Evolutionary conservation across 2,329 filamentous ascomycete genomes (phyloP).

Genomic region (Davidsoniella virescens): DNA sequence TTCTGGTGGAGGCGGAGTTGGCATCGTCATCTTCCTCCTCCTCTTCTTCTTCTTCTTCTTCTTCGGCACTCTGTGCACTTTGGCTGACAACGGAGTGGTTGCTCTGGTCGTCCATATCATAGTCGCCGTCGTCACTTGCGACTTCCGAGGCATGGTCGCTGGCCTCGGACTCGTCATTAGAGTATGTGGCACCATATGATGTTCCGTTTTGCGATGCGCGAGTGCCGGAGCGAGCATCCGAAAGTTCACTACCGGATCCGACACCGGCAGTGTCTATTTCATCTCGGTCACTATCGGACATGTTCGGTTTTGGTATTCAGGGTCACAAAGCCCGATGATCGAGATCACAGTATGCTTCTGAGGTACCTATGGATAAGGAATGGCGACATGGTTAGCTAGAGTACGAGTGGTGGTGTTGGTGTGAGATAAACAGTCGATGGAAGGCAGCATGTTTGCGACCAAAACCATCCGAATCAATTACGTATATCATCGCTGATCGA

Average conservation of each 20-base stretch:
- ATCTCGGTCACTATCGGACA: constrained; percentile 13
- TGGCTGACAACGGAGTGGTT: constrained; percentile 20
- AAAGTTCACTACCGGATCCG: constrained; percentile 59
- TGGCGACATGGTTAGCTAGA: constrained; percentile 5
- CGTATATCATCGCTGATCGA: not conserved
- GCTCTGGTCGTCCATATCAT: constrained; percentile 49
- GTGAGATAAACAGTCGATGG: not conserved
- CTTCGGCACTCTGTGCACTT: constrained; percentile 10
- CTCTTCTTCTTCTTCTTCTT: constrained; percentile 6
- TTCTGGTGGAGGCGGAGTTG: constrained; percentile 50
- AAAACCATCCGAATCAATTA: not conserved
- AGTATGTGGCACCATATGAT: constrained; percentile 23
- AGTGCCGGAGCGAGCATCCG: constrained; percentile 48
- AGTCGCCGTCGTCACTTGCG: constrained; percentile 55
- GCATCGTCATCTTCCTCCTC: constrained; percentile 21
- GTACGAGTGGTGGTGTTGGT: not conserved
- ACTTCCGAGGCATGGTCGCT: constrained; percentile 33
- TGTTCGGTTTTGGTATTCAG: not conserved
- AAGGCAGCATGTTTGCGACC: constrained; percentile 7
- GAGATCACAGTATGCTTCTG: constrained; percentile 2
- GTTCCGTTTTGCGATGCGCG: constrained; percentile 25
- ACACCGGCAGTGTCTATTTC: constrained; percentile 17
- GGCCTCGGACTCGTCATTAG: constrained; percentile 27
- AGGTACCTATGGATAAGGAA: not conserved
- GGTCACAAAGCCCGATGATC: not conserved